Evolutionary conservation across 2,329 filamentous ascomycete genomes (phyloP).

Genomic region (Colletotrichum shisoi): DNA sequence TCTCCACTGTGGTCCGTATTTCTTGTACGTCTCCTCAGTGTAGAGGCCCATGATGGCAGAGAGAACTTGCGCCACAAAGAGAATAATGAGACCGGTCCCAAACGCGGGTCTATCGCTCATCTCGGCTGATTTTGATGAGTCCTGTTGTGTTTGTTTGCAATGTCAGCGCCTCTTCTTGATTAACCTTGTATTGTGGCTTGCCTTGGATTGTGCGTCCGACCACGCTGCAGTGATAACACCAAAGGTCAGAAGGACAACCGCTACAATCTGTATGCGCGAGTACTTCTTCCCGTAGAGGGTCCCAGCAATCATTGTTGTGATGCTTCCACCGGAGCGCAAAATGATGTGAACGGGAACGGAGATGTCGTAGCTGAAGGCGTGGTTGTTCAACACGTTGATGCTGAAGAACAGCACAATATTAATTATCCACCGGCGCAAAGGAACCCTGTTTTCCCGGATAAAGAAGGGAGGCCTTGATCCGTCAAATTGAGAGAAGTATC

Average conservation of each 20-base stretch:
- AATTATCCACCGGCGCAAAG: constrained; percentile 82
- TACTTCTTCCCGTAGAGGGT: constrained; percentile 87
- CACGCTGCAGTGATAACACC: constrained; percentile 89
- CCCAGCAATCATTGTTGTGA: constrained; percentile 93
- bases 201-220: constrained; percentile 88
- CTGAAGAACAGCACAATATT: constrained; percentile 91
- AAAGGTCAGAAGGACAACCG: constrained; percentile 82
- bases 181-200: constrained; percentile 47
- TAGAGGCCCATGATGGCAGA: constrained; percentile 96
- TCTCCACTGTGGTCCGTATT: constrained; percentile 88
- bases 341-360: constrained; percentile 98
- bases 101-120: constrained; percentile 52
- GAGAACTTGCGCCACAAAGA: constrained; percentile 87
- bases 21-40: constrained; percentile 86
- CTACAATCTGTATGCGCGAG: constrained; percentile 77
- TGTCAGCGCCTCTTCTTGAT: not conserved
- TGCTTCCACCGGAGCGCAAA: constrained; percentile 90
- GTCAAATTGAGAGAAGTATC: constrained; percentile 79
- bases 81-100: constrained; percentile 76
- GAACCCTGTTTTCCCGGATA: constrained; percentile 79
- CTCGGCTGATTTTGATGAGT: constrained; percentile 12
- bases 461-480: constrained; percentile 72
- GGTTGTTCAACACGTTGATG: constrained; percentile 97
- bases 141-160: not conserved
- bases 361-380: constrained; percentile 96